Evolutionary conservation across 2,329 filamentous ascomycete species (phyloP).

Genomic region (Phyllachora maydis): DNA sequence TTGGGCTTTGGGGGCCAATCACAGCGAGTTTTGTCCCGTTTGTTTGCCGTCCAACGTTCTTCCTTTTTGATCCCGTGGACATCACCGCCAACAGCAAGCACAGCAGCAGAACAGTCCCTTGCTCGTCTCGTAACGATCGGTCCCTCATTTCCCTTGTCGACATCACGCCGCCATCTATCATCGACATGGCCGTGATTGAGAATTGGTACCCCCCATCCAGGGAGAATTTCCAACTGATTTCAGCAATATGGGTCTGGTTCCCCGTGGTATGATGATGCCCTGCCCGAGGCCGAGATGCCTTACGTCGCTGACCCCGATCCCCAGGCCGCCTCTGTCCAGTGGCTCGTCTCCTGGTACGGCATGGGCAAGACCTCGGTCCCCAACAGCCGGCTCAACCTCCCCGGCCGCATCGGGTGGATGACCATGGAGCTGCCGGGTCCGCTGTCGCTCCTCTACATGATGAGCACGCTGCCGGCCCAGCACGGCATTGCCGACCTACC

Average conservation of each 20-base stretch:
- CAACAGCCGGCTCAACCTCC: conserved; percentile 65
- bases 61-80: too few species aligned
- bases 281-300: conserved; percentile 1
- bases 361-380: conserved; percentile 77
- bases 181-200: conserved; percentile 23
- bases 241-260: conserved; percentile 31
- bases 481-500: conserved; percentile 39
- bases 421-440: conserved; percentile 74
- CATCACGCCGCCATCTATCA: too few species aligned
- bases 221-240: conserved; percentile 32
- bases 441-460: conserved; percentile 57
- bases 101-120: too few species aligned
- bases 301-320: conserved; percentile 1
- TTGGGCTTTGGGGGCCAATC: neutral
- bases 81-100: too few species aligned
- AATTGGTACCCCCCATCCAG: conserved; percentile 35
- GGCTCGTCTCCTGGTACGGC: conserved; percentile 60
- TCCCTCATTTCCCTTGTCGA: too few species aligned
- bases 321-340: conserved; percentile 56
- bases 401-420: conserved; percentile 72
- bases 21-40: conserved; percentile 2
- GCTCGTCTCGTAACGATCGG: too few species aligned
- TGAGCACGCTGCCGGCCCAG: conserved; percentile 43
- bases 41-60: too few species aligned
- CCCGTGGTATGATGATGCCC: conserved; percentile 21